Evolutionary conservation across 805 yeast genomes (phyloP).

Genomic region (Candida pseudoglaebosa): DNA sequence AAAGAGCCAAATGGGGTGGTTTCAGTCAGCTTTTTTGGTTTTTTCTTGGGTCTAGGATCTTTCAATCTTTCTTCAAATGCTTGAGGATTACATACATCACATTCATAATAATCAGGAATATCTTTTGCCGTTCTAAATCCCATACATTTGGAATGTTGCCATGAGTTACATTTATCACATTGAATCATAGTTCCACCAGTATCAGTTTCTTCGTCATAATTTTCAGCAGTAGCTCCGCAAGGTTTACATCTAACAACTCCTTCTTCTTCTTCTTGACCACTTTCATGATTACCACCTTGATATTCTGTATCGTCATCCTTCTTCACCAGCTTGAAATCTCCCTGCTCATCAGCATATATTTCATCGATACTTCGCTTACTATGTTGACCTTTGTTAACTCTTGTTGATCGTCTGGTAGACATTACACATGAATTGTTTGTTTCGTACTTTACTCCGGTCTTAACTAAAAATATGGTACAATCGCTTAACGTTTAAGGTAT

Average conservation of each 20-base stretch:
- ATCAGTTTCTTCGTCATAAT: constrained; percentile 56
- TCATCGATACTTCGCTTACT: constrained; percentile 24
- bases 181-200: constrained; percentile 55
- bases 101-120: constrained; percentile 47
- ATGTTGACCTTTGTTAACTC: constrained; percentile 40
- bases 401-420: constrained; percentile 27
- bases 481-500: neutral
- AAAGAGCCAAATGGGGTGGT: constrained; percentile 11
- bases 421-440: too few species aligned
- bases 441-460: too few species aligned
- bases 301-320: constrained; percentile 12
- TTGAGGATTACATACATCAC: constrained; percentile 44
- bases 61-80: constrained; percentile 9
- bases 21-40: constrained; percentile 3
- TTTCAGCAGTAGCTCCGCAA: constrained; percentile 57
- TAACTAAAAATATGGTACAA: too few species aligned
- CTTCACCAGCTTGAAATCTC: constrained; percentile 4
- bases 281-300: neutral
- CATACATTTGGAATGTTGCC: constrained; percentile 71
- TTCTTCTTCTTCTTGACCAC: constrained; percentile 23
- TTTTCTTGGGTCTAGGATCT: constrained; percentile 3
- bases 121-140: constrained; percentile 37
- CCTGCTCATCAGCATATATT: constrained; percentile 5
- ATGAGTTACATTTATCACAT: constrained; percentile 62
- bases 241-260: constrained; percentile 55